phyloP scores from a whole-genome alignment of 2,329 filamentous ascomycete species.

The Cladophialophora exuberans region DNA sequence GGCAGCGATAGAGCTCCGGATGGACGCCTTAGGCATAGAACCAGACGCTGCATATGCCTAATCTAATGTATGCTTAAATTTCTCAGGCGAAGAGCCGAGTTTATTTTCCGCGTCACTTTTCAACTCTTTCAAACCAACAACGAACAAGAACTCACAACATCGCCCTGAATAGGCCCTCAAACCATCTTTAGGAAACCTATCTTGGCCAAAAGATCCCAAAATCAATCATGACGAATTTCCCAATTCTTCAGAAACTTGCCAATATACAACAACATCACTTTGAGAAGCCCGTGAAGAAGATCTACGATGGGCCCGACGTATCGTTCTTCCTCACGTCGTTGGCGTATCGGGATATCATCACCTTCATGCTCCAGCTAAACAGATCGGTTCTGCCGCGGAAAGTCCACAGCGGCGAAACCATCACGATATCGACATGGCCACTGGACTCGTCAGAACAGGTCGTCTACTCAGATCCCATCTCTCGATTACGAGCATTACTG shows the following conservation, averaged over 20 bases:
- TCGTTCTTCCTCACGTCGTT: constrained; percentile 75
- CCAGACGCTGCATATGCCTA: too few species aligned
- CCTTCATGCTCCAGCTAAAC: constrained; percentile 89
- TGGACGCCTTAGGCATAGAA: too few species aligned
- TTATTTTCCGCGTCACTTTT: too few species aligned
- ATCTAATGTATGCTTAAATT: too few species aligned
- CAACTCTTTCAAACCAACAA: too few species aligned
- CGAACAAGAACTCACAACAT: too few species aligned
- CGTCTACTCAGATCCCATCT: constrained; percentile 60
- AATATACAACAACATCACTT: constrained; percentile 58
- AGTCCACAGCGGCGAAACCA: constrained; percentile 36
- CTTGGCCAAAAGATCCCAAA: background rate
- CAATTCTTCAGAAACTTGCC: constrained; percentile 14
- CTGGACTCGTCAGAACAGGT: constrained; percentile 48
- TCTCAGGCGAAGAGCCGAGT: too few species aligned
- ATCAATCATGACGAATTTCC: constrained; percentile 14
- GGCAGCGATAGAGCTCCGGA: too few species aligned
- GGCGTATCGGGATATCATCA: constrained; percentile 85
- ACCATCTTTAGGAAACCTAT: background rate
- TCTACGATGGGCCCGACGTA: constrained; percentile 84
- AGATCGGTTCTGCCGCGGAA: constrained; percentile 77
- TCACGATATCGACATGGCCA: constrained; percentile 56
- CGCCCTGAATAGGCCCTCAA: too few species aligned
- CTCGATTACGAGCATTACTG: constrained; percentile 68
- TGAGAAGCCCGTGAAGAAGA: constrained; percentile 72